Base-by-base conservation (phyloP, 2,329 filamentous ascomycete species). In the Keithomyces neogunnii region DNA sequence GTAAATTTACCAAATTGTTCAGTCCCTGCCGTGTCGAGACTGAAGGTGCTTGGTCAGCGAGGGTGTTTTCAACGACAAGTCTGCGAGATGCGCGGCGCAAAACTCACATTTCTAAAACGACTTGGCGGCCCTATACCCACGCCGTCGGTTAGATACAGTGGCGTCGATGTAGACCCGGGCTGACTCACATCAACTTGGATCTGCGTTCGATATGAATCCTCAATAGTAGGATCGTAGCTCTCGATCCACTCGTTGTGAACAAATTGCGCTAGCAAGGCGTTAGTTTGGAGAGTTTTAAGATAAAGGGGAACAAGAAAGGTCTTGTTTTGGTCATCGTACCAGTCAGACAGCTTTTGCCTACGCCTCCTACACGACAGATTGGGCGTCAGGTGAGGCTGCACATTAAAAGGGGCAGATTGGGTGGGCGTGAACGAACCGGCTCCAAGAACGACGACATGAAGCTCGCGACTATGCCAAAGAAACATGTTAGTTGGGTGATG, bases 231-330 rank as follows among this genome's bases (percentile, higher is more conserved):
- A 66, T 89, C 85, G 69, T 89, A 89, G 67, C 83, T 88, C 69
- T 95, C 89, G 65, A 95, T 92, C 88, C 89, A 95, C 61, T 95
- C 86, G 72, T 93, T 91, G 69, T 93, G 89, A 49, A 95, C 89
- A 63, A 95, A 95, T 76, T 95, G 89, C 62, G 90, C 89, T 89
- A 54, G 45, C 48, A 59, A 61, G 19, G 60, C 19, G 32, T 49
- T 31, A 54, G 46, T 19, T 39, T 26, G 6, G 11, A 28, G 13
- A 44, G 2, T 30, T 36, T 10, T 11, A 29, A 13, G n/a, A 13
- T 8, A 38, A 19, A 19, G 19, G 19, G 19, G 19, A 19, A 19
- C 19, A 19, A 19, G 38, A 13, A 32, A 29, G 10, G 36, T 50
- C 35, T 30, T 5, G 3, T 32, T 10, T 3, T 7, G 10, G 35